These are phyloP conservation scores for Penicillium maclennaniae DNA, from an alignment of 495 filamentous ascomycete species.

Conservation along the genomic window DNA sequence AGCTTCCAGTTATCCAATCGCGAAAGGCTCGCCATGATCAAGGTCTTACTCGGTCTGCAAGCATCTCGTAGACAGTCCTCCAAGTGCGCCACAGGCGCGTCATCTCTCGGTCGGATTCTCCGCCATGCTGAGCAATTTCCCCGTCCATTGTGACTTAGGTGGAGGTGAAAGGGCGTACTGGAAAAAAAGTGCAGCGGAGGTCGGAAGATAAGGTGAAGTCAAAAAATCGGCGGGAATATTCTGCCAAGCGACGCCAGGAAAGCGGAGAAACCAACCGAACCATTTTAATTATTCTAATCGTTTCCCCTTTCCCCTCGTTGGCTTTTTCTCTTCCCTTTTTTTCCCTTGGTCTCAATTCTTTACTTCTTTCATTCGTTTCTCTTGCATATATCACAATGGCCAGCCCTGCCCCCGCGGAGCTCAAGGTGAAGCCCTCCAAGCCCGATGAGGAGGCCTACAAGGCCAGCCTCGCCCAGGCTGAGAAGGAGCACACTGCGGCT, in stretches of 20 bases:
- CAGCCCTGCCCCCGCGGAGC: slow-evolving; percentile 40
- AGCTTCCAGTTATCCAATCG: slow-evolving; percentile 8
- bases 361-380: slow-evolving; percentile 13
- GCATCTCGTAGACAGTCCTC: slow-evolving; percentile 85
- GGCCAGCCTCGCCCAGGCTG: slow-evolving; percentile 64
- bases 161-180: not conserved
- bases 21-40: not conserved
- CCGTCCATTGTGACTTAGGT: slow-evolving; percentile 47
- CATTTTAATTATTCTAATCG: slow-evolving; percentile 22
- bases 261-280: slow-evolving; percentile 34
- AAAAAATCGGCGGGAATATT: slow-evolving; percentile 36
- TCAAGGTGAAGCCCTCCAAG: slow-evolving; percentile 49
- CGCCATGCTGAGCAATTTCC: slow-evolving; percentile 44
- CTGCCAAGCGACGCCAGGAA: slow-evolving; percentile 22
- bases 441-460: slow-evolving; percentile 55
- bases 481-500: slow-evolving; percentile 74
- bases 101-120: slow-evolving; percentile 61
- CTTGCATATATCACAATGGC: slow-evolving; percentile 28
- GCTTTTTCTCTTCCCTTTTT: slow-evolving; percentile 13
- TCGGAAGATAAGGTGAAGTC: slow-evolving; percentile 21
- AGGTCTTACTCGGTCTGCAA: slow-evolving; percentile 65
- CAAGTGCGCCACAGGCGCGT: slow-evolving; percentile 82
- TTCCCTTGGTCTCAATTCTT: slow-evolving; percentile 10
- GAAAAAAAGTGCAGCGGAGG: slow-evolving; percentile 7
- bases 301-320: slow-evolving; percentile 27